Evolutionary conservation across 768 basidiomycete genomes (phyloP), one percentile per base, ranked within the genome.

Genomic region (Rhodotorula kratochvilovae): DNA sequence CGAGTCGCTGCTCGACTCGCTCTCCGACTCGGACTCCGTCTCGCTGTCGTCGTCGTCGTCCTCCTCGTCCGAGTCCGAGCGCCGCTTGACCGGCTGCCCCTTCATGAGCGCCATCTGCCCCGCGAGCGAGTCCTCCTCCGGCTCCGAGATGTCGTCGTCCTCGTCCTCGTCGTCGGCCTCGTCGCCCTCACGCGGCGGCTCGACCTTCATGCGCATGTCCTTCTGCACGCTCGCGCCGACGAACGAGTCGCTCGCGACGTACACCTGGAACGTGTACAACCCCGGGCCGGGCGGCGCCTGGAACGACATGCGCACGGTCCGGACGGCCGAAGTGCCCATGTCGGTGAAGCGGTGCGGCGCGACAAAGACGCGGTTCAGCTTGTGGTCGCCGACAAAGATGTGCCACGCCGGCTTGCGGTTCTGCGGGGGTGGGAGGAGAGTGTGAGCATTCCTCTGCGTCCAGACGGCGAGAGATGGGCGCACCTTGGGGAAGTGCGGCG

Each of bases 61-160:
- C 48, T 83, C 83, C 58, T 84, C 85, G 53, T 85, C 86, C 11
- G 74, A 76, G 3, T 70, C 73, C 31, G 78, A 85, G 2, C 39
- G 42, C 16, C 73, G 66, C 35, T 54, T 35, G 21, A 74, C 73
- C 11, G 66, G 42, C 80, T 82, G 25, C 69, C 80, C 36, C 61
- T 75, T 66, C 91, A 99, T 92, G 55, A 88, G 87, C 11, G 94
- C 93, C 91, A 98, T 95, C 83, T 99, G 96, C 15, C 96, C 96
- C 10, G 93, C 96, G 62, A 98, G 82, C 35, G 89, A 86, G 80
- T 98, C 96, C 80, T 98, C 96, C 42, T 98, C 96, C 0, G 96
- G 96, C 60, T 98, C 96, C 1, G 93, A 96, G 73, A 98, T 99
- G 69, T 96, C 94, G 78, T 97, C 93, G 46, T 95, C 94, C 31